Percentiles rank a stretch among this genome's conserved stretches.
phyloP scores from a whole-genome alignment of 306 rosid species.

The Prinsepia uniflora region DNA sequence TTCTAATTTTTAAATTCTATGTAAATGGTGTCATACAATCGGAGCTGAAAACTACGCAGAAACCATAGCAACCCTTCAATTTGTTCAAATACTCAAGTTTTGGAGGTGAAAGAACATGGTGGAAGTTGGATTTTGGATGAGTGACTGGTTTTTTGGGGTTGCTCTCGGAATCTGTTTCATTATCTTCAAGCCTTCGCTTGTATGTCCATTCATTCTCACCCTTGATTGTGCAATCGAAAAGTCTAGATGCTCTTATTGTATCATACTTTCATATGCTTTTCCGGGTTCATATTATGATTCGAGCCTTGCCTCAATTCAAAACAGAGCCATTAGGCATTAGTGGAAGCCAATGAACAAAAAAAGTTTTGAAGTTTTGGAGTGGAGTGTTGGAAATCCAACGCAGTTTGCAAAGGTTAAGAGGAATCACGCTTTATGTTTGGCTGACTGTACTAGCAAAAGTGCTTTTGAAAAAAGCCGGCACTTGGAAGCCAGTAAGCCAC shows the following conservation, averaged over 20 bases:
- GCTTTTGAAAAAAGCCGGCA: not conserved
- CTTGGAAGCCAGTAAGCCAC: not conserved
- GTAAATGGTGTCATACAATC: not conserved
- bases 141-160: conserved; percentile 1
- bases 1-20: not conserved
- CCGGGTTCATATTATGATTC: not conserved
- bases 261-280: not conserved
- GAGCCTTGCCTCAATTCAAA: not conserved
- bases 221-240: not conserved
- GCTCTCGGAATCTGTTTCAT: not conserved
- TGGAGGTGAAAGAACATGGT: not conserved
- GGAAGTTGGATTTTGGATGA: not conserved
- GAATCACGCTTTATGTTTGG: conserved; percentile 14
- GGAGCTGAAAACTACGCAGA: conserved; percentile 5
- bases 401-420: not conserved
- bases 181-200: not conserved
- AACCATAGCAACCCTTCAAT: too few species aligned
- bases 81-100: too few species aligned
- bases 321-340: conserved; percentile 4
- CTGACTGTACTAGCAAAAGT: conserved; percentile 24
- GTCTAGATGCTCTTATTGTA: not conserved
- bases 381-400: conserved; percentile 24
- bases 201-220: not conserved
- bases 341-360: not conserved
- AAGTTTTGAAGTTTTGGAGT: not conserved